Evolutionary conservation across 1,139 yeast species (phyloP), one percentile per base, ranked within the genome.

Genomic region (Taphrina wiesneri): DNA sequence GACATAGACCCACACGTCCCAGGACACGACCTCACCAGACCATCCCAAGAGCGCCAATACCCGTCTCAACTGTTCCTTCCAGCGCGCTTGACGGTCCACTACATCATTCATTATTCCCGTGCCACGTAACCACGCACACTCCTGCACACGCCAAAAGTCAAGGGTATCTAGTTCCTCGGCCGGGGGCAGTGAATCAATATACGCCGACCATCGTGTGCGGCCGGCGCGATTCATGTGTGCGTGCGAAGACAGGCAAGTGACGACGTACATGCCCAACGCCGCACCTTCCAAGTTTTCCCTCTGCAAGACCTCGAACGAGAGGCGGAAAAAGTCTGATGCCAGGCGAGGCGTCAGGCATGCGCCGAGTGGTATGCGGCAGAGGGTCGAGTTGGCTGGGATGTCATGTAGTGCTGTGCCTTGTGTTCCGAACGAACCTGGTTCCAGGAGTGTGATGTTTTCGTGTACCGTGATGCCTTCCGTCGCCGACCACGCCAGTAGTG

Each of bases 1-100:
- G 0, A 93, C 84, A 96, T 97, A 91, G 9, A 87, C 73, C 73
- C 86, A 91, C 32, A 85, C 78, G 15, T 75, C 75, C 34, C 21
- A 3, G 23, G 21, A 3, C 28, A 43, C 45, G 7, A 1, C n/a
- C 15, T 39, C 43, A 21, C n/a, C 25, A 60, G 65, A 13, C 63
- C 65, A 19, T 49, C 56, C 28, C 53, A 67, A 30, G 53, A 41
- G n/a, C 53, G 28, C n/a, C 43, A 43, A 56, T 45, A 64, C 36
- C 47, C 60, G 36, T 13, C 39, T 7, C 28, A 67, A 65, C 17
- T 68, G 56, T 30, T 66, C 46, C 45, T 26, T 45, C 21, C 69
- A 66, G 61, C 81, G 74, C 63, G 75, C 77, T 5, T 68, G 72
- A 70, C 56, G 70, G 77, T 72, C 82, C 65, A 65, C 64, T 15